Percentiles rank a stretch among this genome's conserved stretches.
phyloP scores from a whole-genome alignment of 768 basidiomycete species.

The Mycena amicta region DNA sequence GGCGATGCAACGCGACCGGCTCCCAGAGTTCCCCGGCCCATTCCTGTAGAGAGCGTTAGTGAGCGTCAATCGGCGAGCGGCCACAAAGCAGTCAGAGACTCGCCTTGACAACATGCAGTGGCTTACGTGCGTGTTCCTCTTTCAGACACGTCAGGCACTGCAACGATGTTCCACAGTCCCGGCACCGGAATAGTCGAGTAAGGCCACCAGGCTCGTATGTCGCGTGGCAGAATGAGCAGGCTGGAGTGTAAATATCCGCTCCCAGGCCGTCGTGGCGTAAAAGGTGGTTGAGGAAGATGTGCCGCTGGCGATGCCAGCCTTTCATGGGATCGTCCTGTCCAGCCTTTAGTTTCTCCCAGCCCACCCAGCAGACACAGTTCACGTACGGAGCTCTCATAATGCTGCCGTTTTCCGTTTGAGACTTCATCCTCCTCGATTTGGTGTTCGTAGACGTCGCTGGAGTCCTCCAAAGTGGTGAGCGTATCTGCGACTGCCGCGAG shows the following conservation, averaged over 20 bases:
- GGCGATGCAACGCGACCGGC: not conserved
- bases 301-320: not conserved
- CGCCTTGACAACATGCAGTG: not conserved
- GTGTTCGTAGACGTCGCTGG: not conserved
- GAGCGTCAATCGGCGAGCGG: not conserved
- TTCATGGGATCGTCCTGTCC: conserved; percentile 3
- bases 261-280: conserved; percentile 1
- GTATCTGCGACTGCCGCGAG: not conserved
- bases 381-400: not conserved
- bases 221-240: not conserved
- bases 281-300: not conserved
- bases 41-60: not conserved
- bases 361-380: not conserved
- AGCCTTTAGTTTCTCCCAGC: not conserved
- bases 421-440: not conserved
- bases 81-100: not conserved
- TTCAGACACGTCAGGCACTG: not conserved
- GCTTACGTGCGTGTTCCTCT: not conserved
- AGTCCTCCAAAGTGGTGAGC: not conserved
- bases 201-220: not conserved
- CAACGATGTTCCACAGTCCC: not conserved
- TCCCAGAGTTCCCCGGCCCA: conserved; percentile 3
- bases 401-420: not conserved
- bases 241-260: not conserved
- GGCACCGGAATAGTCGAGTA: not conserved